Evolutionary conservation across 768 basidiomycete species (phyloP), one percentile per base, ranked within the genome.

Genomic region (Neoboletus magnificus): DNA sequence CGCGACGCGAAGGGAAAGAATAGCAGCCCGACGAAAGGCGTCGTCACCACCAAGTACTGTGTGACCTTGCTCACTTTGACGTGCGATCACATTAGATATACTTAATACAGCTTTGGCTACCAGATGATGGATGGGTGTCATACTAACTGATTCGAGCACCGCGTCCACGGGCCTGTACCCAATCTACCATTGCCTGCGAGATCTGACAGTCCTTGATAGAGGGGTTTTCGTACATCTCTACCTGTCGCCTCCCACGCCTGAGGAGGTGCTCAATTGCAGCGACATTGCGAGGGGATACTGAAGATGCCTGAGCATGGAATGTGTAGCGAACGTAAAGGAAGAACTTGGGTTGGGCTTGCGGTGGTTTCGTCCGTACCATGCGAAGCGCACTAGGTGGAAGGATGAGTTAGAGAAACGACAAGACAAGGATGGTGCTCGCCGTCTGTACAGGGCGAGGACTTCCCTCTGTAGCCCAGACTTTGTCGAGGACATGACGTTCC

Each of bases 161-260:
- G 36, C 25, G 62, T 50, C 42, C 39, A 43, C 61, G 71, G 18
- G 68, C 61, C 50, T 69, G 71, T 32, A 80, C 79, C 91, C 91
- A 92, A 47, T 78, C 73, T 41, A 74, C 61, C 89, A 91, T 92
- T 42, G 82, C 82, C 49, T 76, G 74, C 13, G 87, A 89, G 29
- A 92, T 81, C 74, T 82, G 86, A 64, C 87, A 90, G 64, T 92
- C 86, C 60, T 76, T 86, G 51, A 92, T 87, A 4, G 79, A 78
- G 7, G 75, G 64, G 51, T 79, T 80, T 71, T 90, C 86, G 61
- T 84, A 90, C 70, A 79, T 76, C 63, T 89, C 87, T 37, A 92
- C 62, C 60, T 90, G 87, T 57, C 84, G 76, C 47, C 62, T 70
- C 3, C 87, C 87, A 51, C 81, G 82, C 44, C 91, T 80, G n/a